Evolutionary conservation across 1,284 basidiomycete species (phyloP), one percentile per base, ranked within the genome.

Genomic region (Austroboletus novae-zelandiae): DNA sequence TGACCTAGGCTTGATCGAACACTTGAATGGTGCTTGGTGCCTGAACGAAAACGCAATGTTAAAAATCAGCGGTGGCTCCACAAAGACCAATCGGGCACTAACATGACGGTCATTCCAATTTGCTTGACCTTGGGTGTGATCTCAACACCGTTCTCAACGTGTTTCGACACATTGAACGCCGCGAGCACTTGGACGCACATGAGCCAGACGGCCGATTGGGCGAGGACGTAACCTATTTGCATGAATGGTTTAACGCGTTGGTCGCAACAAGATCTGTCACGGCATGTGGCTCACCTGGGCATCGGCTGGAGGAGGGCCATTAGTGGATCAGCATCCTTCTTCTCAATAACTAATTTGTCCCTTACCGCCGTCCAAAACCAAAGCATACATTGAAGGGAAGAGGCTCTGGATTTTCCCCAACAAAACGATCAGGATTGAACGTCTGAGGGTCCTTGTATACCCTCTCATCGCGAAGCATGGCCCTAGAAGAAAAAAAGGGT

Each of bases 351-450:
- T 1, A 2, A 23, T 32, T 17, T 0, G 55, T 34, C 43, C 1
- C 73, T 57, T 53, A 76, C 79, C 80, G 74, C 59, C 80, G 72
- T 51, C 80, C 80, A 55, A 81, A 78, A 14, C 79, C 79, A 62
- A 81, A 81, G 53, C 72, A 74, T 31, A 75, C 48, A 50, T 69
- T 70, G 43, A 70, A 71, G 45, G 81, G 79, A 64, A 80, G 77
- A 39, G 66, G 65, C 54, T 82, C 77, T 13, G 72, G 69, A 18
- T 61, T 45, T 17, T 52, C 34, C 18, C 60, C 62, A 1, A 61
- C 29, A 37, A 65, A 65, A 13, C 58, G 58, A 14, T 58, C 61
- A 0, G 61, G 61, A 39, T 44, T 62, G 42, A 62, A 65, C 27
- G 55, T 54, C 23, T 43, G 25, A 0, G 59, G 57, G 9, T 53